These are phyloP conservation scores for Mesembryanthemum crystallinum DNA, from an alignment of 148 eudicot species.

Conservation along the genomic window DNA sequence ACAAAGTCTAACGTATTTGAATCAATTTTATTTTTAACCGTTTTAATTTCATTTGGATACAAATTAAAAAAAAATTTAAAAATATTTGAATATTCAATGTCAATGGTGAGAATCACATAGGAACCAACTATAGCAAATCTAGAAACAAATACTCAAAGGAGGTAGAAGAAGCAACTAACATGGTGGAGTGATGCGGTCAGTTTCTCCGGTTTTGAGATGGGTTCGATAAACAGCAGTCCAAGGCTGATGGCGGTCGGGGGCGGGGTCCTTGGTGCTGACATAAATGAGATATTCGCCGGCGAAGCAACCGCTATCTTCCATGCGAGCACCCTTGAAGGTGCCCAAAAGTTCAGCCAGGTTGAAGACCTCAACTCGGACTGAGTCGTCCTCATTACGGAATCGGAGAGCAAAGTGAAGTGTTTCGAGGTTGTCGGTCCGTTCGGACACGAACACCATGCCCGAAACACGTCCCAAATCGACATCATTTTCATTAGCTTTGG, in stretches of 20 bases:
- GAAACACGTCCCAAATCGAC: background rate
- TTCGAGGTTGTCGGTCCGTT: slow-evolving; percentile 11
- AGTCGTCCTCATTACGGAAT: background rate
- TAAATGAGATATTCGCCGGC: slow-evolving; percentile 22
- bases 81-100: no score
- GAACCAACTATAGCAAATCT: no score
- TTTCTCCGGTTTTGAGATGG: background rate
- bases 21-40: no score
- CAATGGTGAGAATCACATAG: no score
- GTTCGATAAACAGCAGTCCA: slow-evolving; percentile 28
- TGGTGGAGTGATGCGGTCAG: slow-evolving; percentile 20
- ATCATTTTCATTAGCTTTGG: background rate
- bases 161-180: background rate
- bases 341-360: slow-evolving; percentile 11
- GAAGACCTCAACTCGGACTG: background rate
- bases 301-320: slow-evolving; percentile 23
- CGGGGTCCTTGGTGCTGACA: slow-evolving; percentile 16
- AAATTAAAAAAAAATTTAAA: no score
- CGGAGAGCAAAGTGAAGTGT: slow-evolving; percentile 19
- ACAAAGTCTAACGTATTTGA: no score
- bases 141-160: no score
- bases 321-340: background rate
- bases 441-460: slow-evolving; percentile 13
- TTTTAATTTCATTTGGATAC: no score
- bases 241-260: slow-evolving; percentile 19